phyloP scores from a whole-genome alignment of 2,329 filamentous ascomycete species.

The Aspergillus hortae region DNA sequence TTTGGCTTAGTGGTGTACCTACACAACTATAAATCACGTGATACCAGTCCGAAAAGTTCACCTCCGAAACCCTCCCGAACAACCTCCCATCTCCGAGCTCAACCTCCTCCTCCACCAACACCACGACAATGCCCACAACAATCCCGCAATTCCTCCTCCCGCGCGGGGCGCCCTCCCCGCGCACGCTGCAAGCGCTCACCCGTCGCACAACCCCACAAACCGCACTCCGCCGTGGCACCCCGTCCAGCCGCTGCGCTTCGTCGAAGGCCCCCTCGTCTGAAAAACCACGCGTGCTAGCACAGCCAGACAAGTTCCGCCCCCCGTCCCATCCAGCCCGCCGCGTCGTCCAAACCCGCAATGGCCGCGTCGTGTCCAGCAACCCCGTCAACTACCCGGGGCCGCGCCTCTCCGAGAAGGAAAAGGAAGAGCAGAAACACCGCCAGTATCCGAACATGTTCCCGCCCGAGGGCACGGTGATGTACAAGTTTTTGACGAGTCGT shows the following conservation, averaged over 20 bases:
- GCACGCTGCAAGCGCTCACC: constrained; percentile 26
- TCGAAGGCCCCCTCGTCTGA: constrained; percentile 21
- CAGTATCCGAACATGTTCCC: constrained; percentile 89
- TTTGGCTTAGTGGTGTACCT: too few species aligned
- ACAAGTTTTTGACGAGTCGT: constrained; percentile 78
- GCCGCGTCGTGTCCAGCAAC: constrained; percentile 20
- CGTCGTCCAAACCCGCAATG: constrained; percentile 46
- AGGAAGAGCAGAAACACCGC: constrained; percentile 61
- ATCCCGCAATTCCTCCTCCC: constrained; percentile 69
- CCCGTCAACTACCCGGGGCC: constrained; percentile 72
- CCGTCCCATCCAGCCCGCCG: constrained; percentile 80
- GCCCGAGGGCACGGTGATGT: constrained; percentile 72
- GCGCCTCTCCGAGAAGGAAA: constrained; percentile 62
- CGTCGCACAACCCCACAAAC: constrained; percentile 11
- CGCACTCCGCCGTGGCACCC: constrained; percentile 9
- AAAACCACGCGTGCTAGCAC: constrained; percentile 71
- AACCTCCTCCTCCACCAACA: constrained; percentile 6
- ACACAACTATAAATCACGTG: not conserved
- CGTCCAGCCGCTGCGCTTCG: constrained; percentile 24
- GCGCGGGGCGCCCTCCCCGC: constrained; percentile 43
- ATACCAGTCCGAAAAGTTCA: not conserved
- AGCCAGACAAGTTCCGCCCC: constrained; percentile 85
- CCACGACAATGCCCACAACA: constrained; percentile 15
- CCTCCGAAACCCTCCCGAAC: not conserved
- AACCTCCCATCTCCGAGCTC: not conserved